Evolutionary conservation across 805 yeast species (phyloP).

Genomic region (Ogataea thermomethanolica): DNA sequence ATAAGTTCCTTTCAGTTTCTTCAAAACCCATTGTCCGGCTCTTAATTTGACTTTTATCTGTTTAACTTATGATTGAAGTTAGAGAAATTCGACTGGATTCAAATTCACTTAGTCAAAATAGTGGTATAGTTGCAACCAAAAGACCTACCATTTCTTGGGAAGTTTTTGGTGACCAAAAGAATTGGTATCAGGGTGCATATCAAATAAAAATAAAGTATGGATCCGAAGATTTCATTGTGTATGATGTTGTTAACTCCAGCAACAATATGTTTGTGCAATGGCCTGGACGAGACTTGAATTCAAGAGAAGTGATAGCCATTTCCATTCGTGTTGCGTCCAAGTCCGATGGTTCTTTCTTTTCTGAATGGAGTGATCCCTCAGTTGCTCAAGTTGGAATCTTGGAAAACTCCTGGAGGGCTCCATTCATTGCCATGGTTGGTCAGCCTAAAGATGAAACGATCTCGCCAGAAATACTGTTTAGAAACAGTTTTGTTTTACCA

Average conservation of each 20-base stretch:
- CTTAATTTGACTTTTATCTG: neutral
- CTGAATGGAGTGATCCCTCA: conserved; percentile 9
- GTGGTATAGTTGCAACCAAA: conserved; percentile 4
- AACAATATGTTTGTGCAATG: conserved; percentile 5
- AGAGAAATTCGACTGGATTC: conserved; percentile 6
- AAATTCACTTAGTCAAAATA: conserved; percentile 3
- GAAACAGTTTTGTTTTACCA: conserved; percentile 4
- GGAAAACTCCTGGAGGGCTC: conserved; percentile 8
- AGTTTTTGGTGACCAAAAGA: conserved; percentile 5
- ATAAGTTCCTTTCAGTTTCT: neutral
- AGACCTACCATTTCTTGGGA: conserved; percentile 14
- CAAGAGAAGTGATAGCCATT: conserved; percentile 11
- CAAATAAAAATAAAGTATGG: conserved; percentile 9
- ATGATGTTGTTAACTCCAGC: conserved; percentile 7
- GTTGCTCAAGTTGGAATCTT: conserved; percentile 8
- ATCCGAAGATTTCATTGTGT: neutral
- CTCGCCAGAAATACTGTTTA: conserved; percentile 12
- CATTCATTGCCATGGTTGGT: conserved; percentile 7
- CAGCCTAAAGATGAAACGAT: conserved; percentile 6
- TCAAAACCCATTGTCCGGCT: neutral
- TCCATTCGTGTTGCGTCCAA: conserved; percentile 10
- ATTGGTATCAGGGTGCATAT: conserved; percentile 14
- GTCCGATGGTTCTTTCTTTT: conserved; percentile 1
- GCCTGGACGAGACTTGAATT: conserved; percentile 14
- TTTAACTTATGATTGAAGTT: neutral